phyloP scores from a whole-genome alignment of 2,329 filamentous ascomycete species.

The Colletotrichum sansevieriae region DNA sequence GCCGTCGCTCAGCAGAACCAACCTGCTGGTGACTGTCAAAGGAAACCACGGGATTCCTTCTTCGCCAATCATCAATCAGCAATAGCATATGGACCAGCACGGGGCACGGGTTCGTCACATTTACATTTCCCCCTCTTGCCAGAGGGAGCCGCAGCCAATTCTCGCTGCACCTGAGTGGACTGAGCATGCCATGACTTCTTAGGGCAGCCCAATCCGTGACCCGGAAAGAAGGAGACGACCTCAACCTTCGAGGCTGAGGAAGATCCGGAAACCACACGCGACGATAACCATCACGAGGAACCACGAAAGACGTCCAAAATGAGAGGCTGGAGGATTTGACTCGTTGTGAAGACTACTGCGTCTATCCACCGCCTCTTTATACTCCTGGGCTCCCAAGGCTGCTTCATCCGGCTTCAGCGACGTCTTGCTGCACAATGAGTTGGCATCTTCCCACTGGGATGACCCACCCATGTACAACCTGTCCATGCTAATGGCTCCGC shows the following conservation, averaged over 20 bases:
- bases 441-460: conserved; percentile 42
- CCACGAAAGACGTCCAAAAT: background rate
- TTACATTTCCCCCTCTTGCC: conserved; percentile 31
- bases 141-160: conserved; percentile 38
- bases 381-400: conserved; percentile 16
- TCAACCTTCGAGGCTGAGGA: conserved; percentile 36
- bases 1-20: conserved; percentile 24
- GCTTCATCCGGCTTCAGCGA: conserved; percentile 41
- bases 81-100: conserved; percentile 38
- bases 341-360: conserved; percentile 12
- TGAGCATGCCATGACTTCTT: conserved; percentile 21
- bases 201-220: conserved; percentile 25
- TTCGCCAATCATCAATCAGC: conserved; percentile 42
- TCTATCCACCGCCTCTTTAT: conserved; percentile 41
- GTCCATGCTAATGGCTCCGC: conserved; percentile 41
- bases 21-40: conserved; percentile 18
- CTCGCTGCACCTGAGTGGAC: conserved; percentile 28
- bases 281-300: conserved; percentile 1
- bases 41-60: conserved; percentile 36
- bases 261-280: background rate
- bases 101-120: conserved; percentile 43
- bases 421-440: conserved; percentile 43
- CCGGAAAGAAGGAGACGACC: conserved; percentile 10
- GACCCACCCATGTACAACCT: conserved; percentile 43
- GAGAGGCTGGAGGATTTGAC: background rate